These are phyloP conservation scores for Thalia dealbata DNA, from an alignment of 176 grass and related monocot genomes.

Conservation along the genomic window DNA sequence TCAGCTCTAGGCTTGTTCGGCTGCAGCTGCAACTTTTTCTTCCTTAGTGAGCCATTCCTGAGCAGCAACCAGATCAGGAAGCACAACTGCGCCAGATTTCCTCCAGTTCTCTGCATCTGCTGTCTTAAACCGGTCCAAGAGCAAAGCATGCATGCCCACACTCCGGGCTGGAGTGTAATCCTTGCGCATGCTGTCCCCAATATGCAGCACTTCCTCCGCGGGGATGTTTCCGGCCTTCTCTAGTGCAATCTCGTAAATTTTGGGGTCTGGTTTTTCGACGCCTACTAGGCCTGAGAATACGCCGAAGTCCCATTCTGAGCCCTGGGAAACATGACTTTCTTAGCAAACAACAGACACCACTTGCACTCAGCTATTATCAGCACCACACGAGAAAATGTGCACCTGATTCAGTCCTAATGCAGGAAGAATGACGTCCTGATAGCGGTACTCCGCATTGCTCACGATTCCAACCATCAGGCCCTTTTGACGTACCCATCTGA, in stretches of 20 bases:
- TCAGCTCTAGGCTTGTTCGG: constrained; percentile 22
- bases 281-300: constrained; percentile 53
- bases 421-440: constrained; percentile 84
- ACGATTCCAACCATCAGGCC: constrained; percentile 76
- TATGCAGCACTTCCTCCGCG: constrained; percentile 53
- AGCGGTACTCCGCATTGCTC: constrained; percentile 90
- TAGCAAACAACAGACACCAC: neutral
- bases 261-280: constrained; percentile 79
- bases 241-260: constrained; percentile 68
- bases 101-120: constrained; percentile 60
- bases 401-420: constrained; percentile 58
- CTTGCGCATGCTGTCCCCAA: constrained; percentile 88
- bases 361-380: neutral
- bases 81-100: constrained; percentile 44
- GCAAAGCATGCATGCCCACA: constrained; percentile 58
- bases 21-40: constrained; percentile 20
- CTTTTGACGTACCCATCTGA: constrained; percentile 54
- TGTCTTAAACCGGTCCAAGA: constrained; percentile 84
- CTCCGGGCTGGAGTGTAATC: constrained; percentile 56
- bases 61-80: constrained; percentile 52
- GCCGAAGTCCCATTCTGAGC: constrained; percentile 48
- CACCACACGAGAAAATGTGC: neutral
- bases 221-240: constrained; percentile 65
- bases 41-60: constrained; percentile 54
- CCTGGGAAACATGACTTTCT: constrained; percentile 11